Conservation (phyloP, 768 basidiomycete species). For the Fibroporia radiculosa region DNA sequence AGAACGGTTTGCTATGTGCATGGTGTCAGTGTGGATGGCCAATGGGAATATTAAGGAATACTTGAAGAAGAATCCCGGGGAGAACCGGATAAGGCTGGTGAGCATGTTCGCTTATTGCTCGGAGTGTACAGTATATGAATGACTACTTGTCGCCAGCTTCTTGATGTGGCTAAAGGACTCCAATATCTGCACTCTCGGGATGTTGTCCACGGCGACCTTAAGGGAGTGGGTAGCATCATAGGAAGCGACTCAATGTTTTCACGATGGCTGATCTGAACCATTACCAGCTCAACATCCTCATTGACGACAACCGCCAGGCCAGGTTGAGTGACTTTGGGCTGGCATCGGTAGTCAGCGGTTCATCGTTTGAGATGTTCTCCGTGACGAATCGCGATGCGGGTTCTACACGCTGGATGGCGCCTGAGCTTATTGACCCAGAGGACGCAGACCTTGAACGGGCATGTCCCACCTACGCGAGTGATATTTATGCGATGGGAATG, state of each 20-base stretch:
- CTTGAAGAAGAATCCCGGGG: conserved; percentile 5
- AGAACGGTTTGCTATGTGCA: conserved; percentile 4
- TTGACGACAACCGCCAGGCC: conserved; percentile 12
- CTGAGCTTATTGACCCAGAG: conserved; percentile 12
- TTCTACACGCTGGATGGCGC: conserved; percentile 16
- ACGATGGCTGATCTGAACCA: background rate
- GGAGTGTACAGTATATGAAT: no score
- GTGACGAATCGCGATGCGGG: background rate
- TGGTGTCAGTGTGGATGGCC: conserved; percentile 11
- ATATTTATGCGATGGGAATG: conserved; percentile 15
- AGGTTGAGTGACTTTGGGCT: conserved; percentile 20
- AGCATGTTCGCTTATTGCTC: no score
- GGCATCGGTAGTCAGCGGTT: conserved; percentile 7
- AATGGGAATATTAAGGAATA: conserved; percentile 9
- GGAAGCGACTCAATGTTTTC: no score
- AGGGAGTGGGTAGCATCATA: conserved; percentile 11
- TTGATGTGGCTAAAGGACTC: conserved; percentile 15
- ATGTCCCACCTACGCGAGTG: conserved; percentile 4
- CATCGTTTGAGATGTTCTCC: conserved; percentile 9
- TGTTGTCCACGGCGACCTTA: conserved; percentile 20
- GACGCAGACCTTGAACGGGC: background rate
- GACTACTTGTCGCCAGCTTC: conserved; percentile 13
- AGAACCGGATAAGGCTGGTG: conserved; percentile 8
- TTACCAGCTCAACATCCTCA: conserved; percentile 16
- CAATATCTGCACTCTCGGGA: conserved; percentile 15